phyloP scores from a whole-genome alignment of 371 early-diverging fungal species.

The Lichtheimia ramosa region DNA sequence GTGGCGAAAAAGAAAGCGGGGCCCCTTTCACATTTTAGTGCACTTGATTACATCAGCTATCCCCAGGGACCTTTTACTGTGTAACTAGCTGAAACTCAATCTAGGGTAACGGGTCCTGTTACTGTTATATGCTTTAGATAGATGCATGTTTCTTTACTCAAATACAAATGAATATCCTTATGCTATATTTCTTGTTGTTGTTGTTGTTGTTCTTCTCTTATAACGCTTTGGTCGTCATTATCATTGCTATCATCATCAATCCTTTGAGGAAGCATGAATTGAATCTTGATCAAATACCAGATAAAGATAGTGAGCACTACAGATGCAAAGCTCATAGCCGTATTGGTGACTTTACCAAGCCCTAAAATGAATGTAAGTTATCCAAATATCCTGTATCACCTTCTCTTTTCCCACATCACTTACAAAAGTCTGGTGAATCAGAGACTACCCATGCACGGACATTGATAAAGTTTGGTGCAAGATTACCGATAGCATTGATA shows the following conservation, averaged over 20 bases:
- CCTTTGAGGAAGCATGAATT: slow-evolving; percentile 4
- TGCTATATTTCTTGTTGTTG: too few species aligned
- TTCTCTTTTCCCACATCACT: background rate
- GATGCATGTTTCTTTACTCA: too few species aligned
- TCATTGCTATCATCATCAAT: background rate
- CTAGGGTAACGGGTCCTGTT: background rate
- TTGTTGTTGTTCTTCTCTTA: background rate
- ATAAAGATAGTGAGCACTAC: slow-evolving; percentile 2
- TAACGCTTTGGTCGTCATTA: background rate
- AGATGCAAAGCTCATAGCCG: slow-evolving; percentile 14
- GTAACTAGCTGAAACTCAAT: too few species aligned
- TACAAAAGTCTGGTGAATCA: slow-evolving; percentile 26
- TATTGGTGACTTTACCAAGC: slow-evolving; percentile 1
- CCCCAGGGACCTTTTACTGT: too few species aligned
- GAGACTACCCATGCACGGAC: slow-evolving; percentile 29
- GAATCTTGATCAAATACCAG: slow-evolving; percentile 1
- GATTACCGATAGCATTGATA: slow-evolving; percentile 38
- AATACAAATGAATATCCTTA: too few species aligned
- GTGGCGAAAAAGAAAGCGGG: background rate
- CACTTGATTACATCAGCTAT: too few species aligned
- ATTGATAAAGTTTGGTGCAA: slow-evolving; percentile 39
- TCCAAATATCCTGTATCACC: background rate
- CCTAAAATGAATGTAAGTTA: background rate
- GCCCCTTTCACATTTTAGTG: too few species aligned
- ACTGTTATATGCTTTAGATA: background rate